Evolutionary conservation across 2,329 filamentous ascomycete species (phyloP).

Genomic region (Cladophialophora carrionii): DNA sequence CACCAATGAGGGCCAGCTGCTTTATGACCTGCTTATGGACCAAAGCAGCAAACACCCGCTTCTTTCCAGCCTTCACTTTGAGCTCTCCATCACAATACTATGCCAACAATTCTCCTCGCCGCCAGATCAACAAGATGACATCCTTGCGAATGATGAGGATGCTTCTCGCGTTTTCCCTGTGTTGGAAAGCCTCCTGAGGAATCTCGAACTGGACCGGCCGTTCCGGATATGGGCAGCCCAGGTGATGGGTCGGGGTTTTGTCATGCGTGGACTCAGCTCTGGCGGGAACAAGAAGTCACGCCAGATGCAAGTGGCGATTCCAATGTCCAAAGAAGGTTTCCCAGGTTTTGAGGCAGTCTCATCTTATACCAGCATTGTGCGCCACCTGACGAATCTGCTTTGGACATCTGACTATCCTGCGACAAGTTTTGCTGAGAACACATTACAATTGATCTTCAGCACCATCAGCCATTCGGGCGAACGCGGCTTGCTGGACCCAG

Average conservation of each 20-base stretch:
- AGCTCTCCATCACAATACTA: conserved; percentile 71
- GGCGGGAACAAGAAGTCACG: conserved; percentile 5
- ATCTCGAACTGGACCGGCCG: conserved; percentile 63
- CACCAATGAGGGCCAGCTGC: conserved; percentile 75
- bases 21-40: conserved; percentile 80
- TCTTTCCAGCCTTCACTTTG: conserved; percentile 69
- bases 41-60: conserved; percentile 64
- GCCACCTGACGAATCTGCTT: conserved; percentile 23
- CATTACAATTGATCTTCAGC: conserved; percentile 50
- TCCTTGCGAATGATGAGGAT: conserved; percentile 68
- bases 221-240: conserved; percentile 85
- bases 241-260: conserved; percentile 81
- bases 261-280: conserved; percentile 65
- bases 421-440: conserved; percentile 46
- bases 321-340: conserved; percentile 13
- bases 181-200: conserved; percentile 75
- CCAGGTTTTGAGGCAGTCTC: conserved; percentile 18
- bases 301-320: not conserved
- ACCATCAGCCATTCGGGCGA: conserved; percentile 41
- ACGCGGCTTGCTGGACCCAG: conserved; percentile 43
- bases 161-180: conserved; percentile 65
- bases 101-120: conserved; percentile 73
- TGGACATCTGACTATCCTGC: conserved; percentile 29
- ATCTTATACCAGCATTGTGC: conserved; percentile 33
- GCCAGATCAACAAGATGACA: conserved; percentile 62